phyloP scores from a whole-genome alignment of 2,329 filamentous ascomycete genomes.

The Ramularia endophylla region DNA sequence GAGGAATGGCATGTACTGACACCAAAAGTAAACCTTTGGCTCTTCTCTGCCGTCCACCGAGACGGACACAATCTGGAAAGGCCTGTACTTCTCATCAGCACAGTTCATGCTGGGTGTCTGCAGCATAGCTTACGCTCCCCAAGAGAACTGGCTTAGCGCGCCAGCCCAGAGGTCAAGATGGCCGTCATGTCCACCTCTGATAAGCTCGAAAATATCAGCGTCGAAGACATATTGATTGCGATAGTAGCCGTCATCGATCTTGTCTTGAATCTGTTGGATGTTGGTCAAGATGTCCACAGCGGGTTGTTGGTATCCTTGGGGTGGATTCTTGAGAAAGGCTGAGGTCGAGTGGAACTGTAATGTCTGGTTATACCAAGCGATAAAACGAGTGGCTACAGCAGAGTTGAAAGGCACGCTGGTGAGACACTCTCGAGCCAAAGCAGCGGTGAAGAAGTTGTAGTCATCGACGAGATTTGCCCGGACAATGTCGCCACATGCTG shows the following conservation, averaged over 20 bases:
- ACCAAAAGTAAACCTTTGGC: too few species aligned
- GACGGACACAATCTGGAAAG: too few species aligned
- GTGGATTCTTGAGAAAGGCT: conserved; percentile 32
- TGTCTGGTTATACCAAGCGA: conserved; percentile 38
- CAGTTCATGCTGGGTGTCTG: conserved; percentile 23
- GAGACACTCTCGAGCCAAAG: conserved; percentile 34
- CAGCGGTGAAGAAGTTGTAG: conserved; percentile 2
- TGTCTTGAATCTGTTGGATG: conserved; percentile 27
- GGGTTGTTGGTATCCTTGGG: conserved; percentile 32
- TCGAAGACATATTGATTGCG: conserved; percentile 36
- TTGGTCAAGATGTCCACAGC: conserved; percentile 30
- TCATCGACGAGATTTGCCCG: too few species aligned
- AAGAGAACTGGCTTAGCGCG: conserved; percentile 14
- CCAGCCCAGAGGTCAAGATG: conserved; percentile 31
- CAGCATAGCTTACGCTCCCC: conserved; percentile 28
- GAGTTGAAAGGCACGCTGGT: conserved; percentile 37
- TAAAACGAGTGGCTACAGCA: conserved; percentile 34
- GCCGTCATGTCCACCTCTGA: conserved; percentile 32
- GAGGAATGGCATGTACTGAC: too few species aligned
- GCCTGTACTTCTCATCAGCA: conserved; percentile 5
- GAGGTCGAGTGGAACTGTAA: conserved; percentile 37
- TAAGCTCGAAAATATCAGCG: conserved; percentile 30
- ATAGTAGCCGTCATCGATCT: conserved; percentile 27
- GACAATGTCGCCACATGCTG: too few species aligned
- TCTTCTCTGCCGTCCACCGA: too few species aligned